phyloP scores from a whole-genome alignment of 192 early-diverging fungal species.

The Cetraspora pellucida region DNA sequence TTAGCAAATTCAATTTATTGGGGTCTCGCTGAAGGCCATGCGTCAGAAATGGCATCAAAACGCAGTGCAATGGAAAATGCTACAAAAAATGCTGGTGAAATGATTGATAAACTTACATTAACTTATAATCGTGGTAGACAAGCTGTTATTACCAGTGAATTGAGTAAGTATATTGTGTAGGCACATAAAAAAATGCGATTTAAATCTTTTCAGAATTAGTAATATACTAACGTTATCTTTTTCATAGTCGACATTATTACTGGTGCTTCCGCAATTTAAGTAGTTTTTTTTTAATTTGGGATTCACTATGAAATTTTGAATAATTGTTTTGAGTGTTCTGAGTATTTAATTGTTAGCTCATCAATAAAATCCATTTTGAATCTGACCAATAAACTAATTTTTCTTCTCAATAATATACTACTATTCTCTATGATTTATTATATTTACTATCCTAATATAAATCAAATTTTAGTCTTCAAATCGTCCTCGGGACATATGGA shows the following conservation, averaged over 20 bases:
- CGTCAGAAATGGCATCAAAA: slow-evolving; percentile 94
- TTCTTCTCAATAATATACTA: too few relatives aligned
- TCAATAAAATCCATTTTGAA: too few relatives aligned
- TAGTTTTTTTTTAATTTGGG: too few relatives aligned
- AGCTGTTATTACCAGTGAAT: slow-evolving; percentile 97
- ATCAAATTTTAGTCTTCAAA: too few relatives aligned
- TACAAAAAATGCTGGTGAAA: slow-evolving; percentile 98
- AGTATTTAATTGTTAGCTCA: too few relatives aligned
- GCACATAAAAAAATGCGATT: neutral
- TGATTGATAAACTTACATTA: slow-evolving; percentile 95
- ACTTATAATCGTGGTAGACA: slow-evolving; percentile 98
- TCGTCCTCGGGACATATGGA: too few relatives aligned
- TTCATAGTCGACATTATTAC: neutral
- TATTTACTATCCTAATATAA: too few relatives aligned
- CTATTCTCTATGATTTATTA: too few relatives aligned
- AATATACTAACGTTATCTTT: neutral
- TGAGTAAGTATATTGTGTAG: slow-evolving; percentile 38
- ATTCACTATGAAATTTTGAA: too few relatives aligned
- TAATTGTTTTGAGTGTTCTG: too few relatives aligned
- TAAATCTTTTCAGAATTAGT: neutral
- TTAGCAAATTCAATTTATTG: slow-evolving; percentile 94
- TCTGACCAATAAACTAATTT: too few relatives aligned
- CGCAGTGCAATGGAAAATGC: slow-evolving; percentile 99
- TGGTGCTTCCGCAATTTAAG: neutral
- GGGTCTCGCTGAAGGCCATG: slow-evolving; percentile 95